Conservation (phyloP, 2,329 filamentous ascomycete genomes). For the Fusarium brevicatenulatum region DNA sequence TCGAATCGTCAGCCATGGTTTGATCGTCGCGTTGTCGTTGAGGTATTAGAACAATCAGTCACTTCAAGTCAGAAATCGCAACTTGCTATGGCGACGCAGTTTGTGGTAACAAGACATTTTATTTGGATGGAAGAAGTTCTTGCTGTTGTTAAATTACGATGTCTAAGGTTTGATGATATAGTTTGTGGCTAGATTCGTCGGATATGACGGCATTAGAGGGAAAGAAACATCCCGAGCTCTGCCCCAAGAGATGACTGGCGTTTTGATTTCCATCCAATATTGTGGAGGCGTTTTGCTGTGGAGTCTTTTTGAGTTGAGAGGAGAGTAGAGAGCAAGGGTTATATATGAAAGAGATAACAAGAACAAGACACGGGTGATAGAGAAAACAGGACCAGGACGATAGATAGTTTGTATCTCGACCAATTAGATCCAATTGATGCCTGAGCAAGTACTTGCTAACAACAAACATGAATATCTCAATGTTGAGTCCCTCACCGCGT, state of each 20-base stretch:
- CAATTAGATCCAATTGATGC: constrained; percentile 17
- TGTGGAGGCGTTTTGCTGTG: constrained; percentile 17
- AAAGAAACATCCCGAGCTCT: constrained; percentile 27
- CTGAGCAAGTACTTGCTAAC: constrained; percentile 7
- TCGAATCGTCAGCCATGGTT: constrained; percentile 5
- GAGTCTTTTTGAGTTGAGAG: background rate
- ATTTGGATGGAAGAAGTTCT: background rate
- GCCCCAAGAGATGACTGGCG: constrained; percentile 17
- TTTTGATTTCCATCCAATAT: background rate
- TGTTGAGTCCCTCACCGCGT: constrained; percentile 33
- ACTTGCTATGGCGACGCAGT: background rate
- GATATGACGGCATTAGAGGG: constrained; percentile 41
- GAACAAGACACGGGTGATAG: background rate
- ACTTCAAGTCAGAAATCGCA: background rate
- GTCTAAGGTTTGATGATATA: constrained; percentile 14
- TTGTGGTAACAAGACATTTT: constrained; percentile 4
- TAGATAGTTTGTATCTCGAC: background rate
- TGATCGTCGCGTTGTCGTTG: background rate
- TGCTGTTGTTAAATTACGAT: background rate
- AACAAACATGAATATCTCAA: background rate
- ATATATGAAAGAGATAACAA: constrained; percentile 17
- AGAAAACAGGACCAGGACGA: background rate
- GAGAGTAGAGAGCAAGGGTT: background rate
- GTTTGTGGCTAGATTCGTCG: constrained; percentile 20
- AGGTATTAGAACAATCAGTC: background rate